Evolutionary conservation across 805 yeast genomes (phyloP).

Genomic region (Kazachstania taianensis): DNA sequence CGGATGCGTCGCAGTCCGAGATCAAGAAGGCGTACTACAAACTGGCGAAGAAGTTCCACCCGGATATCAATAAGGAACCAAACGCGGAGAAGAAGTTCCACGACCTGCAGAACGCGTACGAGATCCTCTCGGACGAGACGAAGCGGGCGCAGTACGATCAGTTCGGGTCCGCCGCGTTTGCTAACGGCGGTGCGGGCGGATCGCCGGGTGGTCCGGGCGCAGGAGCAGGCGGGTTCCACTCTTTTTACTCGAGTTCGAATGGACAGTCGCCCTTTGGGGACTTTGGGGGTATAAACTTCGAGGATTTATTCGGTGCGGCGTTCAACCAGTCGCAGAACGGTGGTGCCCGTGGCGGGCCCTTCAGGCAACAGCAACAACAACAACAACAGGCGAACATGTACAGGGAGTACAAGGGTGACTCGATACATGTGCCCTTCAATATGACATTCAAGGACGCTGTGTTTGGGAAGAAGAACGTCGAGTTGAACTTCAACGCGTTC

Average conservation of each 20-base stretch:
- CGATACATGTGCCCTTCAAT: conserved; percentile 67
- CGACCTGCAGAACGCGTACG: conserved; percentile 89
- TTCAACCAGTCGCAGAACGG: conserved; percentile 22
- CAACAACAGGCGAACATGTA: conserved; percentile 23
- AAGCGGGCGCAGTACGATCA: conserved; percentile 87
- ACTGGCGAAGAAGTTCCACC: conserved; percentile 88
- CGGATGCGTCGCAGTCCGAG: conserved; percentile 62
- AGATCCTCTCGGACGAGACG: conserved; percentile 71
- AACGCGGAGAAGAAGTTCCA: conserved; percentile 87
- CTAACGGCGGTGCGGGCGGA: conserved; percentile 44
- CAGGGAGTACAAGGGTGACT: conserved; percentile 81
- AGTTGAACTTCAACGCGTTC: conserved; percentile 60
- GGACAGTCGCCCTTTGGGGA: conserved; percentile 30
- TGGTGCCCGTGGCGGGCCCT: neutral
- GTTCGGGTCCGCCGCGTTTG: conserved; percentile 82
- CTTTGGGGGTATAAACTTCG: conserved; percentile 43
- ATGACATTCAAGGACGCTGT: conserved; percentile 80
- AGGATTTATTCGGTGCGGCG: conserved; percentile 53
- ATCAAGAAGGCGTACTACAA: conserved; percentile 92
- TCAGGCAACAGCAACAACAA: conserved; percentile 1
- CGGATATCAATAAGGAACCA: conserved; percentile 88
- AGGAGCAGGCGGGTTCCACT: conserved; percentile 32
- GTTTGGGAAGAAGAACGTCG: conserved; percentile 56
- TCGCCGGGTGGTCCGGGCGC: conserved; percentile 37
- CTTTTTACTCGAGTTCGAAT: conserved; percentile 6